Percentiles rank a stretch among this genome's conserved stretches.
Conservation (phyloP, 352 stramenopile genomes). For the Pythium dissimile region DNA sequence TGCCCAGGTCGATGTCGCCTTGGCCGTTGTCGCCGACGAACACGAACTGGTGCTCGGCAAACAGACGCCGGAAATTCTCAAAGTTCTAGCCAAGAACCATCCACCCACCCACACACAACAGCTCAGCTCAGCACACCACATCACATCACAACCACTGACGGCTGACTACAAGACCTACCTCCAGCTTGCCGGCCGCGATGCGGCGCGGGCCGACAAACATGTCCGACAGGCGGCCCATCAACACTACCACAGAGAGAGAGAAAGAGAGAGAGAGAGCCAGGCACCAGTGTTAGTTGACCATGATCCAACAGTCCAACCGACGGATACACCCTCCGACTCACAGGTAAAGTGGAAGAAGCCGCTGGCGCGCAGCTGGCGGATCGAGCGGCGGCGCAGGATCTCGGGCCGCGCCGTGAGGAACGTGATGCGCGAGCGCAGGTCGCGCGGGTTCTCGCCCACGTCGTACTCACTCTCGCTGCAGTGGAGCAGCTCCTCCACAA, state of each 20-base stretch:
- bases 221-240: constrained; percentile 68
- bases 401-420: constrained; percentile 77
- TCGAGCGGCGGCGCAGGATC: constrained; percentile 58
- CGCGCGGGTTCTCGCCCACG: constrained; percentile 6
- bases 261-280: no score
- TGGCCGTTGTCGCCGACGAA: constrained; percentile 84
- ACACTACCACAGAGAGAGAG: constrained; percentile 44
- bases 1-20: constrained; percentile 78
- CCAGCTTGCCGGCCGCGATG: constrained; percentile 67
- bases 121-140: neutral
- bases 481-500: constrained; percentile 67
- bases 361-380: constrained; percentile 57
- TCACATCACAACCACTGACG: no score
- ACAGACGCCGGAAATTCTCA: constrained; percentile 64
- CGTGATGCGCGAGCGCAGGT: constrained; percentile 42
- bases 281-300: no score
- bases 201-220: constrained; percentile 53
- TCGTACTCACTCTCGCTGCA: constrained; percentile 8
- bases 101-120: neutral
- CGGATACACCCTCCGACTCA: constrained; percentile 25
- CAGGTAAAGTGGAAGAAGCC: constrained; percentile 77
- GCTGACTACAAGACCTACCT: no score
- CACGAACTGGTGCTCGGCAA: constrained; percentile 69
- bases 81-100: constrained; percentile 47
- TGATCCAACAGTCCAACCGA: neutral